phyloP scores from a whole-genome alignment of 2,329 filamentous ascomycete genomes.

The Graphilbum sp. region DNA sequence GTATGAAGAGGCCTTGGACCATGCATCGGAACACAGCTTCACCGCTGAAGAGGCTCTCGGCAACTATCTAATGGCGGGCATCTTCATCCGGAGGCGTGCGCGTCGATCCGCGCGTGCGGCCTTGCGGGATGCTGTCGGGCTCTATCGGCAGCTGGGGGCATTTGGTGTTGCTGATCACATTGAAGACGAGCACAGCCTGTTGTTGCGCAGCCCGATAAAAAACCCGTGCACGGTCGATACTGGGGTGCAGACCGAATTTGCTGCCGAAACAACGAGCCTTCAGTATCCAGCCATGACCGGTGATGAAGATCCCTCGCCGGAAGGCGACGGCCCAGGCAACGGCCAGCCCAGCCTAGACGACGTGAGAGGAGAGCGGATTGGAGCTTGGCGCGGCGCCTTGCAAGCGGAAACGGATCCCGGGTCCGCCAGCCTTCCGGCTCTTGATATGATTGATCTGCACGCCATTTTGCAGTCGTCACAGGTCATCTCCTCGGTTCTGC shows the following conservation, averaged over 20 bases:
- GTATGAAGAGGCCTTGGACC: conserved; percentile 59
- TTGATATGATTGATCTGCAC: conserved; percentile 72
- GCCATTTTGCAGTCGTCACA: conserved; percentile 66
- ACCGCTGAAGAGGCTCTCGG: conserved; percentile 56
- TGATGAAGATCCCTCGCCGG: conserved; percentile 27
- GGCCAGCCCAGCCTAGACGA: conserved; percentile 22
- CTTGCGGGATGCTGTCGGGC: conserved; percentile 47
- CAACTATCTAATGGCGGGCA: conserved; percentile 58
- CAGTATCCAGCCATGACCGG: conserved; percentile 30
- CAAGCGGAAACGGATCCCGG: conserved; percentile 28
- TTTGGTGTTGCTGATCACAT: conserved; percentile 52
- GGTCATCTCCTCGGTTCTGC: conserved; percentile 61
- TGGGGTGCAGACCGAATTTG: conserved; percentile 52
- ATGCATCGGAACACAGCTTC: conserved; percentile 50
- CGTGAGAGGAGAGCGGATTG: conserved; percentile 39
- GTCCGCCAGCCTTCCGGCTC: conserved; percentile 48
- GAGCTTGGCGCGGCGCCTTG: conserved; percentile 47
- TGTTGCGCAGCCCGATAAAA: conserved; percentile 45
- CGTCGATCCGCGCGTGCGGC: conserved; percentile 53
- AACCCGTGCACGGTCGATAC: conserved; percentile 44
- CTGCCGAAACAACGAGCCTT: conserved; percentile 34
- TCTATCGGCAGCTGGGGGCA: conserved; percentile 55
- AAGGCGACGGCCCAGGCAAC: conserved; percentile 21
- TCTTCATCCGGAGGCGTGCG: conserved; percentile 48
- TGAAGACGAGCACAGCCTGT: conserved; percentile 48